These are phyloP conservation scores for Rosa multiflora DNA, from an alignment of 306 rosid genomes.

Conservation along the genomic window DNA sequence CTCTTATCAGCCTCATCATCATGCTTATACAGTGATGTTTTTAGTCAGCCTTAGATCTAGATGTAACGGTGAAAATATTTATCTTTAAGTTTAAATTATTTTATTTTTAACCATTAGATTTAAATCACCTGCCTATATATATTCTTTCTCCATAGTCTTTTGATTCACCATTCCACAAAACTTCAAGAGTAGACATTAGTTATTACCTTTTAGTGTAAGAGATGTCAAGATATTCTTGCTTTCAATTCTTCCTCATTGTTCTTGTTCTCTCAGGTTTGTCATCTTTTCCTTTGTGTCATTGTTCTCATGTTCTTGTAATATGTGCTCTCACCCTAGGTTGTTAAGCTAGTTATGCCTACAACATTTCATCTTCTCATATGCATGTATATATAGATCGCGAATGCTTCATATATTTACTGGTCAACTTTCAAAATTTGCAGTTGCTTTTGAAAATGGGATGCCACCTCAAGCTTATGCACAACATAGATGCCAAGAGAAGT, in stretches of 20 bases:
- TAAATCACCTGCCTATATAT: background rate
- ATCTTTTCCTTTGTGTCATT: background rate
- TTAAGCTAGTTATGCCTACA: too few species aligned
- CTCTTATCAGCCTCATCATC: too few species aligned
- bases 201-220: background rate
- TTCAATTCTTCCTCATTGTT: background rate
- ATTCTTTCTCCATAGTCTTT: background rate
- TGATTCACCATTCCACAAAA: background rate
- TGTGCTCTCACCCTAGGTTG: background rate
- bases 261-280: background rate
- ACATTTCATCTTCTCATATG: too few species aligned
- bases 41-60: too few species aligned
- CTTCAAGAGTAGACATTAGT: background rate
- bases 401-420: too few species aligned
- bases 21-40: too few species aligned
- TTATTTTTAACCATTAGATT: too few species aligned
- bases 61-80: too few species aligned
- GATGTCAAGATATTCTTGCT: background rate
- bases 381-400: too few species aligned
- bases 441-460: background rate
- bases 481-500: background rate
- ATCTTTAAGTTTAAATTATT: too few species aligned
- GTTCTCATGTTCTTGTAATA: background rate
- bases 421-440: background rate
- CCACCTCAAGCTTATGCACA: constrained; percentile 6